These are phyloP conservation scores for Kurtzmaniella cleridarum DNA, from an alignment of 805 yeast genomes.

Conservation along the genomic window DNA sequence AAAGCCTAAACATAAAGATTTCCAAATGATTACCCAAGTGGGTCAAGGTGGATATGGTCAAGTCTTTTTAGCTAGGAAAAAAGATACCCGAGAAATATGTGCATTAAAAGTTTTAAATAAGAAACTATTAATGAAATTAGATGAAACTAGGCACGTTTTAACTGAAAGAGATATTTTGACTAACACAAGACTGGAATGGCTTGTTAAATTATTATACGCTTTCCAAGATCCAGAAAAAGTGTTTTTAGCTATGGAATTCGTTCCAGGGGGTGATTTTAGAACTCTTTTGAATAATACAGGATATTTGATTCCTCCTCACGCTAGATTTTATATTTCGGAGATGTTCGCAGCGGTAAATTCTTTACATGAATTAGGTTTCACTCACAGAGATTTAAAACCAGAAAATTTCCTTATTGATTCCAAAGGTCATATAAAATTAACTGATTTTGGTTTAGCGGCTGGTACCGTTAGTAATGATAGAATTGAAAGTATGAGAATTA, in stretches of 20 bases:
- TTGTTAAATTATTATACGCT: slow-evolving; percentile 87
- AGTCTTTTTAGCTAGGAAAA: slow-evolving; percentile 92
- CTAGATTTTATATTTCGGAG: slow-evolving; percentile 90
- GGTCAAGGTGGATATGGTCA: slow-evolving; percentile 99
- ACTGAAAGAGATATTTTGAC: slow-evolving; percentile 96
- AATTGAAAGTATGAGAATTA: slow-evolving; percentile 84
- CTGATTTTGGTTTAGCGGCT: slow-evolving; percentile 96
- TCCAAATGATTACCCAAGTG: slow-evolving; percentile 94
- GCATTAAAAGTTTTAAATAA: slow-evolving; percentile 91
- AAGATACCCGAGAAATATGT: slow-evolving; percentile 90
- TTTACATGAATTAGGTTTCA: slow-evolving; percentile 89
- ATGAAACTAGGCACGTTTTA: slow-evolving; percentile 91
- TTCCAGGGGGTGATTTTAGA: slow-evolving; percentile 99
- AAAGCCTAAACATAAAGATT: slow-evolving; percentile 91
- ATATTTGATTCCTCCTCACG: slow-evolving; percentile 87
- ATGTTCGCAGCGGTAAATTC: slow-evolving; percentile 96
- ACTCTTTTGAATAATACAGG: slow-evolving; percentile 92
- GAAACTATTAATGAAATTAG: slow-evolving; percentile 76
- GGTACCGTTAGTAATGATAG: slow-evolving; percentile 91
- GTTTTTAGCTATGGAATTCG: slow-evolving; percentile 97
- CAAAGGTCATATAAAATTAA: slow-evolving; percentile 85
- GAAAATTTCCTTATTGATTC: slow-evolving; percentile 88
- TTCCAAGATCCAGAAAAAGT: slow-evolving; percentile 90
- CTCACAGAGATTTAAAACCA: slow-evolving; percentile 95
- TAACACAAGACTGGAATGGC: slow-evolving; percentile 94